Percentiles rank a stretch among this genome's conserved stretches.
These are phyloP conservation scores for Salicornia ramosissima DNA, from an alignment of 148 eudicot genomes.

Conservation along the genomic window DNA sequence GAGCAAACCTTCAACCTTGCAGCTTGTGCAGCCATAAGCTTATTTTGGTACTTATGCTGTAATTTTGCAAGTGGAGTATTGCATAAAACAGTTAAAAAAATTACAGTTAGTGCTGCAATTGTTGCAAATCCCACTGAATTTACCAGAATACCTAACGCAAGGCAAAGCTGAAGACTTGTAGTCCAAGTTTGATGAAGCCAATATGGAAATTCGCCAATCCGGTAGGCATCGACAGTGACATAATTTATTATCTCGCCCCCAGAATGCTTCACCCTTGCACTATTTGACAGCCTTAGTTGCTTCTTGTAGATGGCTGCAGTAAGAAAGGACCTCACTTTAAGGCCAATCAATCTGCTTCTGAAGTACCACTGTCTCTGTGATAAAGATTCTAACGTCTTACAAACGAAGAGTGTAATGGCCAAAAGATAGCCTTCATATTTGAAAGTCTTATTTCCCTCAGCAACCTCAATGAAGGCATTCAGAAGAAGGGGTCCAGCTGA, in stretches of 20 bases:
- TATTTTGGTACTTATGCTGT: conserved; percentile 61
- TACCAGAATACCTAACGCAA: conserved; percentile 56
- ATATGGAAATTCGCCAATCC: conserved; percentile 84
- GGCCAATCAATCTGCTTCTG: conserved; percentile 55
- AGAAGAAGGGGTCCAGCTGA: conserved; percentile 85
- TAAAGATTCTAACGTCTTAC: conserved; percentile 61
- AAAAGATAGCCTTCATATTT: conserved; percentile 58
- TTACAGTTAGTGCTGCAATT: conserved; percentile 48
- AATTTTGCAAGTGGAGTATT: conserved; percentile 67
- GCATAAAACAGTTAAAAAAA: conserved; percentile 56
- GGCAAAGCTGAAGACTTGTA: conserved; percentile 60
- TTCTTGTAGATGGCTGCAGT: conserved; percentile 76
- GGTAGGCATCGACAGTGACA: conserved; percentile 74
- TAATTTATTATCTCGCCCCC: conserved; percentile 85
- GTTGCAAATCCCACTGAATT: conserved; percentile 66
- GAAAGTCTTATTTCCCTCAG: conserved; percentile 64
- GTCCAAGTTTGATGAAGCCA: conserved; percentile 91
- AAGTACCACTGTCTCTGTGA: conserved; percentile 44
- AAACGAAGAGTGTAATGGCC: conserved; percentile 51
- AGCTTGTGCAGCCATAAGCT: conserved; percentile 73
- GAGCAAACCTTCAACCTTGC: conserved; percentile 54
- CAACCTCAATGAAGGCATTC: conserved; percentile 75
- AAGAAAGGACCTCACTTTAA: conserved; percentile 66
- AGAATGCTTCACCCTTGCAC: conserved; percentile 63
- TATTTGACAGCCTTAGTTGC: conserved; percentile 64